Percentiles rank a stretch among this genome's conserved stretches.
These are phyloP conservation scores for Dipodascopsis uninucleata DNA, from an alignment of 805 yeast genomes.

Conservation along the genomic window DNA sequence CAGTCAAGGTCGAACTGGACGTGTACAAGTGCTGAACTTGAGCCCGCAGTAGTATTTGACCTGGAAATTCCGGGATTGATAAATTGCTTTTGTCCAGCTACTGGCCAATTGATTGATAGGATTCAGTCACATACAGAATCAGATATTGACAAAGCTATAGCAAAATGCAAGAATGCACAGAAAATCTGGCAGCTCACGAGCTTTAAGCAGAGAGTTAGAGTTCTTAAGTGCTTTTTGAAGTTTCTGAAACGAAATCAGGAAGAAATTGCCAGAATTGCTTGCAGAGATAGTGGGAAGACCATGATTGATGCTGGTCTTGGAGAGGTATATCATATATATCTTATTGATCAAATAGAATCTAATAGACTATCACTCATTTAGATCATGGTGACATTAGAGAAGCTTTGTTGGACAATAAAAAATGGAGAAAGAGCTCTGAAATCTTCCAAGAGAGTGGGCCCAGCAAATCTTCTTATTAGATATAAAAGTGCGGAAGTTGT, in stretches of 20 bases:
- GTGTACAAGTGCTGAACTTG: no score
- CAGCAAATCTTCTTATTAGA: slow-evolving; percentile 71
- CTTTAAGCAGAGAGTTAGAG: slow-evolving; percentile 62
- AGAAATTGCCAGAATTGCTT: slow-evolving; percentile 83
- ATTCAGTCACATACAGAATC: slow-evolving; percentile 58
- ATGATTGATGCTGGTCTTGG: slow-evolving; percentile 88
- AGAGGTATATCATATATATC: slow-evolving; percentile 12
- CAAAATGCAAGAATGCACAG: slow-evolving; percentile 55
- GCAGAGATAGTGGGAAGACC: slow-evolving; percentile 95
- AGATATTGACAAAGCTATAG: slow-evolving; percentile 67
- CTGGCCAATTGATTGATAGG: slow-evolving; percentile 82
- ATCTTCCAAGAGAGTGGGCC: slow-evolving; percentile 78
- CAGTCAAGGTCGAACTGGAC: no score
- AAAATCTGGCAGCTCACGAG: slow-evolving; percentile 49
- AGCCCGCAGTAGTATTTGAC: slow-evolving; percentile 1
- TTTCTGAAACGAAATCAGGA: slow-evolving; percentile 80
- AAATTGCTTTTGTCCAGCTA: slow-evolving; percentile 92
- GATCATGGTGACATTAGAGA: slow-evolving; percentile 90
- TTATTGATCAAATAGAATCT: slow-evolving; percentile 1
- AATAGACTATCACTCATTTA: slow-evolving; percentile 41
- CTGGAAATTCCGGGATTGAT: slow-evolving; percentile 41
- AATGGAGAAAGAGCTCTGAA: slow-evolving; percentile 73
- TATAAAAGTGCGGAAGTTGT: slow-evolving; percentile 91
- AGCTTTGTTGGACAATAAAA: slow-evolving; percentile 80
- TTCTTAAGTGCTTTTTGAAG: slow-evolving; percentile 65